These are phyloP conservation scores for Acer negundo DNA, from an alignment of 345 rosid species.

Conservation along the genomic window DNA sequence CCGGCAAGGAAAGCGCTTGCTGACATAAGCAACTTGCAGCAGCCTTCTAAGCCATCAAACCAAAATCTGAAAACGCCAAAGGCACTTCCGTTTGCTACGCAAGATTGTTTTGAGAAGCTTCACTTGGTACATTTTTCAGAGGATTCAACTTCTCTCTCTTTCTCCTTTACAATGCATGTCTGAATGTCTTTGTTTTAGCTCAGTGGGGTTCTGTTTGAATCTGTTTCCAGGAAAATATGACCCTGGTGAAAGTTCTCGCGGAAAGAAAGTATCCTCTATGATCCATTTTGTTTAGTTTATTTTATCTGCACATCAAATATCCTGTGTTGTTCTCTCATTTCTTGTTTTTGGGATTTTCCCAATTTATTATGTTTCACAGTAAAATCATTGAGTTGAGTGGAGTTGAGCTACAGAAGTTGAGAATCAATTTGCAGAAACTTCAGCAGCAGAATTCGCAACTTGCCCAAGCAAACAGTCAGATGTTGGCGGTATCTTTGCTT, in stretches of 20 bases:
- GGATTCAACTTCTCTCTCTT: not conserved
- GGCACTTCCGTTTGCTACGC: conserved; percentile 26
- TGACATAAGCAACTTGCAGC: conserved; percentile 61
- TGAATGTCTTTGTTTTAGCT: conserved; percentile 9
- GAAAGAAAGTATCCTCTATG: conserved; percentile 54
- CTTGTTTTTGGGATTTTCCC: conserved; percentile 4
- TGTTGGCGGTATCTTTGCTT: conserved; percentile 50
- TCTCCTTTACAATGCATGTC: not conserved
- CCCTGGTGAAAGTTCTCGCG: conserved; percentile 42
- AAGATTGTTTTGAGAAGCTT: conserved; percentile 45
- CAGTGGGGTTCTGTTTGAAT: conserved; percentile 16
- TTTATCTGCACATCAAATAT: not conserved
- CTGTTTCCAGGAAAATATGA: conserved; percentile 54
- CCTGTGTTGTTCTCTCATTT: conserved; percentile 19
- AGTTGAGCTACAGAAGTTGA: conserved; percentile 55
- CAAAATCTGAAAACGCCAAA: conserved; percentile 36
- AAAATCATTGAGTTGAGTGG: conserved; percentile 55
- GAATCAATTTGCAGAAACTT: conserved; percentile 51
- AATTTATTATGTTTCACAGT: conserved; percentile 34
- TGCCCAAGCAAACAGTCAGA: conserved; percentile 60
- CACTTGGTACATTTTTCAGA: conserved; percentile 37
- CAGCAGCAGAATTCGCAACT: conserved; percentile 68
- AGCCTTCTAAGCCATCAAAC: conserved; percentile 23
- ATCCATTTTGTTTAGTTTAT: not conserved
- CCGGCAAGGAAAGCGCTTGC: conserved; percentile 45